Evolutionary conservation across 2,329 filamentous ascomycete genomes (phyloP).

Genomic region (Ceratocystis lukuohia): DNA sequence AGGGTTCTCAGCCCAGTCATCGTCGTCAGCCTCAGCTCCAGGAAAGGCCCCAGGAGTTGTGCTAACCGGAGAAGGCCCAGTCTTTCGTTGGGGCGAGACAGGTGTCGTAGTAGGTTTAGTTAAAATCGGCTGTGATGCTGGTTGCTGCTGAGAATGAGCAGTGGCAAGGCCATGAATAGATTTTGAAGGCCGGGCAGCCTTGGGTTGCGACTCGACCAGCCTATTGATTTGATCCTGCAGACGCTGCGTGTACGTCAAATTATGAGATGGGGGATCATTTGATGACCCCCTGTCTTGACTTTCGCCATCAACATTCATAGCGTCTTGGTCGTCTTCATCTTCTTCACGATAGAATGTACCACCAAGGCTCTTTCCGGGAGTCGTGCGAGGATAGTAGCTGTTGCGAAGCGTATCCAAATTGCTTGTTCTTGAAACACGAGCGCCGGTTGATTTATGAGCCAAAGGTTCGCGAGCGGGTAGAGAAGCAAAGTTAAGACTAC

Average conservation of each 20-base stretch:
- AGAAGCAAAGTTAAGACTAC: conserved; percentile 87
- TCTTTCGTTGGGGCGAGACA: conserved; percentile 22
- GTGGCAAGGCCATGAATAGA: conserved; percentile 30
- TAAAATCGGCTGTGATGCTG: conserved; percentile 18
- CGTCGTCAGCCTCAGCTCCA: conserved; percentile 22
- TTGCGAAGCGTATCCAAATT: conserved; percentile 60
- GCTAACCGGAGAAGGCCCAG: conserved; percentile 22
- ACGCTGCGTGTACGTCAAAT: conserved; percentile 84
- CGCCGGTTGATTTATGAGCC: conserved; percentile 69
- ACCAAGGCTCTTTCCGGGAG: conserved; percentile 60
- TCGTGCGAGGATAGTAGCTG: conserved; percentile 61
- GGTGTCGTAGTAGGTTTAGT: conserved; percentile 25
- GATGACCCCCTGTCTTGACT: conserved; percentile 30
- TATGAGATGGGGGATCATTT: conserved; percentile 39
- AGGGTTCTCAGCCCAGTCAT: conserved; percentile 47
- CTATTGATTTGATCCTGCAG: conserved; percentile 84
- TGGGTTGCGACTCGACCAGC: conserved; percentile 45
- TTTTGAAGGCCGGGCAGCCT: conserved; percentile 35
- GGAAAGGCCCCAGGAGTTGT: conserved; percentile 31
- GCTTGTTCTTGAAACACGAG: conserved; percentile 59
- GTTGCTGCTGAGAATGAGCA: neutral
- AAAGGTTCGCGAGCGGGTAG: conserved; percentile 83
- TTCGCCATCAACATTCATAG: conserved; percentile 24
- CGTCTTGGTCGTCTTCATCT: conserved; percentile 40
- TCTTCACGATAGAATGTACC: conserved; percentile 33